These are phyloP conservation scores for Fomitiporia mediterranea DNA, from an alignment of 1,284 basidiomycete genomes.

Conservation along the genomic window DNA sequence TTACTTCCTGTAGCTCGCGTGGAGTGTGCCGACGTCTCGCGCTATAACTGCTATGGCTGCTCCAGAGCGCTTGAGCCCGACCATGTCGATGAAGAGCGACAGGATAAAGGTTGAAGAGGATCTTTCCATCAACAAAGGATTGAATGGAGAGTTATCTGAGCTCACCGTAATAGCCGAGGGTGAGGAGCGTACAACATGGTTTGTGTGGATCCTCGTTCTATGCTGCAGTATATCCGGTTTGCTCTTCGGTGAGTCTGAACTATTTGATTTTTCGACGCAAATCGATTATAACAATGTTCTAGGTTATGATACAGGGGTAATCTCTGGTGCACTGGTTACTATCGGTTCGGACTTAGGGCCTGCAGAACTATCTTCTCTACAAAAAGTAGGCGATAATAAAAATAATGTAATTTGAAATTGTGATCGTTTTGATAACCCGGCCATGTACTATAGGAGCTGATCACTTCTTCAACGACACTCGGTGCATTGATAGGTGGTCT, in stretches of 20 bases:
- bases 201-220: constrained; percentile 63
- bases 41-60: neutral
- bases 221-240: constrained; percentile 72
- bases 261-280: neutral
- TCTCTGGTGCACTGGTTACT: constrained; percentile 71
- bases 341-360: constrained; percentile 68
- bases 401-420: neutral
- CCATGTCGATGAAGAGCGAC: neutral
- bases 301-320: constrained; percentile 81
- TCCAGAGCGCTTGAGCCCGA: neutral
- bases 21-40: too few species aligned
- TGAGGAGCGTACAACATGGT: constrained; percentile 64
- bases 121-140: neutral
- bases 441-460: constrained; percentile 57
- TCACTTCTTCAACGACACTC: constrained; percentile 77
- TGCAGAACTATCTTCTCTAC: constrained; percentile 48
- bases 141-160: constrained; percentile 52
- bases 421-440: too few species aligned
- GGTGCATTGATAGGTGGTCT: constrained; percentile 75
- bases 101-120: neutral
- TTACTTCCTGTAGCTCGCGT: too few species aligned
- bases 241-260: constrained; percentile 56
- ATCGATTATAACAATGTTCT: neutral
- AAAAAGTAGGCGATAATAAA: constrained; percentile 46
- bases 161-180: constrained; percentile 60